A percentile compares a stretch with the other conserved stretches of the same genome.
Conservation (phyloP, 371 early-diverging fungal species). For the Choanephora cucurbitarum region DNA sequence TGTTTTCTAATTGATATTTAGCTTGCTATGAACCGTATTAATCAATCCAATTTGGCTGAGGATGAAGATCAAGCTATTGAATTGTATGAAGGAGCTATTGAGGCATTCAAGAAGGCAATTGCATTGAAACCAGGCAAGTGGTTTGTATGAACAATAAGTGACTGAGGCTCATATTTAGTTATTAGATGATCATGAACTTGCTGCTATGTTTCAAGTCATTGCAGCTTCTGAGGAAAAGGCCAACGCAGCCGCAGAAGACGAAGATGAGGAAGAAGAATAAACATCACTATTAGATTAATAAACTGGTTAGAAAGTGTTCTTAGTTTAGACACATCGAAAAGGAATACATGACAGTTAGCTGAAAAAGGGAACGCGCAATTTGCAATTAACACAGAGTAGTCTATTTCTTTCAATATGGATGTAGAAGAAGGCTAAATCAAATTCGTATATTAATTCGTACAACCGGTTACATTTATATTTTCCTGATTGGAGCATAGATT, state of each 20-base stretch:
- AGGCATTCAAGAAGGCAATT: slow-evolving; percentile 25
- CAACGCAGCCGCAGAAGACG: neutral
- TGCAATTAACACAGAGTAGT: too few species aligned
- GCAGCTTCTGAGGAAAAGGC: slow-evolving; percentile 11
- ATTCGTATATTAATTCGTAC: neutral
- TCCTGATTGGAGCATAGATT: too few species aligned
- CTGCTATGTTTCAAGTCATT: slow-evolving; percentile 24
- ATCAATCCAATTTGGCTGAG: slow-evolving; percentile 33
- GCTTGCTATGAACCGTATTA: slow-evolving; percentile 38
- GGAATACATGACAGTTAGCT: too few species aligned
- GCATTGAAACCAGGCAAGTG: slow-evolving; percentile 26
- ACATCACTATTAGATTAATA: neutral
- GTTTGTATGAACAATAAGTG: neutral
- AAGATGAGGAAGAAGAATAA: slow-evolving; percentile 3
- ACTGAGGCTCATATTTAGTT: neutral
- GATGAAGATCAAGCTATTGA: slow-evolving; percentile 48
- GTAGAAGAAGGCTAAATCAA: too few species aligned
- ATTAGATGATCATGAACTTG: slow-evolving; percentile 23
- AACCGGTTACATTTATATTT: neutral
- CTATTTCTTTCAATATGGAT: too few species aligned
- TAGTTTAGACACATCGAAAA: too few species aligned
- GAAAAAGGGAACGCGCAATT: too few species aligned
- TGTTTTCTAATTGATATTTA: slow-evolving; percentile 7
- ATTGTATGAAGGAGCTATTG: slow-evolving; percentile 29
- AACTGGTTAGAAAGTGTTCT: neutral